These are phyloP conservation scores for Pelargonium fulgidum DNA, from an alignment of 441 rosid genomes.

Conservation along the genomic window DNA sequence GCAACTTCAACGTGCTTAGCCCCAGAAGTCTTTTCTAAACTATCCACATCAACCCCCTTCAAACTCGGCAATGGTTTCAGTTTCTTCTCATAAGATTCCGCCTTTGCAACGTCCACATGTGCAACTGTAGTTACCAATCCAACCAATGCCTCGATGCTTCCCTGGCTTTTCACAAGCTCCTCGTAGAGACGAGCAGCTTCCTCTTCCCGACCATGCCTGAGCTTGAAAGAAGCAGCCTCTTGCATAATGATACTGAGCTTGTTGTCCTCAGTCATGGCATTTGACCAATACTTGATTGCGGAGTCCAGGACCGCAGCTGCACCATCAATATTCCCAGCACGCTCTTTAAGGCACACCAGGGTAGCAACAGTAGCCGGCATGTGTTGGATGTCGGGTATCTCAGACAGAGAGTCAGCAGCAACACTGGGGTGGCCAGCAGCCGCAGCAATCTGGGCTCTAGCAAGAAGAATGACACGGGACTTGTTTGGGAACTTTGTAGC, in stretches of 20 bases:
- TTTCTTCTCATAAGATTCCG: slow-evolving; percentile 71
- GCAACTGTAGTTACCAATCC: slow-evolving; percentile 83
- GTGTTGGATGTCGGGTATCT: slow-evolving; percentile 72
- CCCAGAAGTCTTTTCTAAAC: slow-evolving; percentile 76
- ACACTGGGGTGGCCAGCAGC: slow-evolving; percentile 69
- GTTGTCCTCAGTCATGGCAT: slow-evolving; percentile 73
- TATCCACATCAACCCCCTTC: slow-evolving; percentile 62
- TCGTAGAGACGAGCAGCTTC: slow-evolving; percentile 75
- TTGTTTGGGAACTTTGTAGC: slow-evolving; percentile 64
- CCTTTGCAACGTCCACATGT: slow-evolving; percentile 66
- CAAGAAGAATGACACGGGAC: slow-evolving; percentile 57
- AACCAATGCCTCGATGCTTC: slow-evolving; percentile 60
- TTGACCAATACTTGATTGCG: slow-evolving; percentile 82
- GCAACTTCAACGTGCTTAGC: slow-evolving; percentile 63
- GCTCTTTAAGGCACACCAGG: slow-evolving; percentile 78
- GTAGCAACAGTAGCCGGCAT: slow-evolving; percentile 89
- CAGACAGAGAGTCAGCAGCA: slow-evolving; percentile 72
- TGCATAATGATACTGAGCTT: slow-evolving; percentile 64
- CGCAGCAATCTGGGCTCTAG: slow-evolving; percentile 87
- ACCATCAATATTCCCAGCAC: slow-evolving; percentile 74
- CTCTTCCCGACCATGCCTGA: slow-evolving; percentile 73
- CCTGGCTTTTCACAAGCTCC: slow-evolving; percentile 66
- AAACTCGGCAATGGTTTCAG: slow-evolving; percentile 71
- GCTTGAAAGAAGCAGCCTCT: slow-evolving; percentile 88
- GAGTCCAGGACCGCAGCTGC: slow-evolving; percentile 64